Evolutionary conservation across 2,329 filamentous ascomycete species (phyloP).

Genomic region (Xylariaceae sp.): DNA sequence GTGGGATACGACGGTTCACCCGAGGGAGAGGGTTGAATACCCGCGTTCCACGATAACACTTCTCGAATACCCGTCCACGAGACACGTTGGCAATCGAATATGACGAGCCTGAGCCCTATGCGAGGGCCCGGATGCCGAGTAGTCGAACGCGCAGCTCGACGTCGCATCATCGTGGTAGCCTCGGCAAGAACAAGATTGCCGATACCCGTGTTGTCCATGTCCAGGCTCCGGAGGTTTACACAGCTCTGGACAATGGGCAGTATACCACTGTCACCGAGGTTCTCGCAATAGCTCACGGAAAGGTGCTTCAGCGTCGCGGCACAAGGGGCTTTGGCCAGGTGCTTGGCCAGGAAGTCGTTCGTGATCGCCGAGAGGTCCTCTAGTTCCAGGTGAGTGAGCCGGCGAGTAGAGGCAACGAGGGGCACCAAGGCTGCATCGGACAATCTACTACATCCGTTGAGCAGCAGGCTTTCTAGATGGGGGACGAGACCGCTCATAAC

Average conservation of each 20-base stretch:
- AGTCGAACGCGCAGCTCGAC: slow-evolving; percentile 48
- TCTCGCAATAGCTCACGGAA: slow-evolving; percentile 86
- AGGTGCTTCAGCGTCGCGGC: slow-evolving; percentile 68
- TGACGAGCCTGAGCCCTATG: slow-evolving; percentile 67
- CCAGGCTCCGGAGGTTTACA: slow-evolving; percentile 61
- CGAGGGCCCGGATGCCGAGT: slow-evolving; percentile 40
- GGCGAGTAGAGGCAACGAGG: slow-evolving; percentile 68
- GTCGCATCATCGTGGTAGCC: slow-evolving; percentile 72
- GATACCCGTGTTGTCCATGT: slow-evolving; percentile 90
- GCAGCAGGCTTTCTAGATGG: slow-evolving; percentile 72
- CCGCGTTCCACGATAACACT: slow-evolving; percentile 77
- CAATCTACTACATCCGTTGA: slow-evolving; percentile 70
- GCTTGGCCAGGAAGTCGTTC: slow-evolving; percentile 65
- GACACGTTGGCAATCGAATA: slow-evolving; percentile 88
- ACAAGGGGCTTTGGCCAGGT: slow-evolving; percentile 72
- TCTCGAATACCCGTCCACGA: slow-evolving; percentile 90
- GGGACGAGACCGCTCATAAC: slow-evolving; percentile 70
- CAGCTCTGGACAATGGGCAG: slow-evolving; percentile 75
- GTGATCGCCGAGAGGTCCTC: slow-evolving; percentile 78
- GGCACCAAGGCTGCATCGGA: slow-evolving; percentile 67
- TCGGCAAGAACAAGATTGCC: slow-evolving; percentile 82
- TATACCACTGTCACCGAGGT: slow-evolving; percentile 76
- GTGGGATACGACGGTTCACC: slow-evolving; percentile 56
- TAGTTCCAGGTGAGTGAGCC: slow-evolving; percentile 79
- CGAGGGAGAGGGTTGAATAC: slow-evolving; percentile 52